Percentiles rank a stretch among this genome's conserved stretches.
Evolutionary conservation across 176 grass and related monocot genomes (phyloP).

Genomic region (Ampelocalamus luodianensis): DNA sequence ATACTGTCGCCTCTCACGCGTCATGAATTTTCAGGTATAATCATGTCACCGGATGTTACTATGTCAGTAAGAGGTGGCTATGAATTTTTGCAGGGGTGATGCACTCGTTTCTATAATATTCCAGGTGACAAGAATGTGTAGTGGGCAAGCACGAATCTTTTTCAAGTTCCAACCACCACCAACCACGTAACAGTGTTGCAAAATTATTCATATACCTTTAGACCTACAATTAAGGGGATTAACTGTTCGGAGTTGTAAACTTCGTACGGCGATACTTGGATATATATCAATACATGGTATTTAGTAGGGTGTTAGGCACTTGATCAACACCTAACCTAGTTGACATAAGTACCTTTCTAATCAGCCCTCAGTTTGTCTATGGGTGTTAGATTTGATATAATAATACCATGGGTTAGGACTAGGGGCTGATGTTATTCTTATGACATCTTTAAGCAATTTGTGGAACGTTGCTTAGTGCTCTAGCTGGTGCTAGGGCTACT

Average conservation of each 20-base stretch:
- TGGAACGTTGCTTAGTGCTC: slow-evolving; percentile 49
- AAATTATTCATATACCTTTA: slow-evolving; percentile 42
- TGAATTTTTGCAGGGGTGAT: slow-evolving; percentile 6
- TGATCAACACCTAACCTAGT: slow-evolving; percentile 53
- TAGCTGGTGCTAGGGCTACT: slow-evolving; percentile 39
- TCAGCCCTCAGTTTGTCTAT: slow-evolving; percentile 35
- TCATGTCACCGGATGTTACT: slow-evolving; percentile 44
- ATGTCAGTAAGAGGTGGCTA: slow-evolving; percentile 34
- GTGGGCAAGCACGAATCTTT: slow-evolving; percentile 38
- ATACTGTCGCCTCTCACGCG: slow-evolving; percentile 46
- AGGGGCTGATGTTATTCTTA: slow-evolving; percentile 32
- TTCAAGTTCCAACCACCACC: slow-evolving; percentile 48
- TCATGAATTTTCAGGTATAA: slow-evolving; percentile 35
- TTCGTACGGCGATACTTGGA: slow-evolving; percentile 14
- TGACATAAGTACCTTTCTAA: slow-evolving; percentile 43
- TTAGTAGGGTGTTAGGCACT: slow-evolving; percentile 54
- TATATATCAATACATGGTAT: slow-evolving; percentile 27
- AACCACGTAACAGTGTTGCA: slow-evolving; percentile 44
- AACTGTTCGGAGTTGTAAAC: slow-evolving; percentile 30
- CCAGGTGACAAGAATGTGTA: slow-evolving; percentile 4
- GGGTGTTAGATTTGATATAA: slow-evolving; percentile 39
- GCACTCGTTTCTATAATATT: slow-evolving; percentile 32
- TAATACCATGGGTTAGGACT: slow-evolving; percentile 28
- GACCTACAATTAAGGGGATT: slow-evolving; percentile 52
- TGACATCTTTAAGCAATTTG: slow-evolving; percentile 41